Evolutionary conservation across 768 basidiomycete species (phyloP).

Genomic region (Serpula lacrymans): DNA sequence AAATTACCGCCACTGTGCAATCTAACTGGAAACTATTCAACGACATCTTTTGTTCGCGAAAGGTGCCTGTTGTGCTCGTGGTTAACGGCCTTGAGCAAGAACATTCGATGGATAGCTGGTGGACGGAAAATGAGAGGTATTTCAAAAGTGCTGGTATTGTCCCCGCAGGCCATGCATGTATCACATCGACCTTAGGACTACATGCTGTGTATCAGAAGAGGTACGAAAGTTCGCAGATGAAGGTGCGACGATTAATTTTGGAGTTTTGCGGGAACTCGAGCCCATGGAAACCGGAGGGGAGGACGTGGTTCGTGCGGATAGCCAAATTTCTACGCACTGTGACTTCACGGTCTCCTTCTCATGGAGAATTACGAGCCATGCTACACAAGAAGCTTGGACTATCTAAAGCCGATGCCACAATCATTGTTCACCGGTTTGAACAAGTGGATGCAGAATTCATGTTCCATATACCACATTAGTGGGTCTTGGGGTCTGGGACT

Average conservation of each 20-base stretch:
- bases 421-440: no score
- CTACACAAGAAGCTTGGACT: no score
- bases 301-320: constrained; percentile 21
- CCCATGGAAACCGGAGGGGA: constrained; percentile 20
- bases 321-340: constrained; percentile 15
- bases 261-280: constrained; percentile 9
- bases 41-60: constrained; percentile 26
- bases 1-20: constrained; percentile 12
- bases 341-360: no score
- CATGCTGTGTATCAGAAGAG: constrained; percentile 18
- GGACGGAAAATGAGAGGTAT: constrained; percentile 23
- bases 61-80: constrained; percentile 27
- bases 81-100: constrained; percentile 27
- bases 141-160: constrained; percentile 26
- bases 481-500: no score
- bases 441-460: no score
- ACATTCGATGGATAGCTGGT: constrained; percentile 25
- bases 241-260: constrained; percentile 16
- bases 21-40: constrained; percentile 28
- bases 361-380: no score
- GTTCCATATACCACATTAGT: no score
- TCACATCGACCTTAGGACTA: constrained; percentile 32
- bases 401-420: no score
- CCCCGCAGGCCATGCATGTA: constrained; percentile 33
- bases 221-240: constrained; percentile 31